Percentiles rank a stretch among this genome's conserved stretches.
phyloP scores from a whole-genome alignment of 371 early-diverging fungal genomes.

The Umbelopsis sp. region DNA sequence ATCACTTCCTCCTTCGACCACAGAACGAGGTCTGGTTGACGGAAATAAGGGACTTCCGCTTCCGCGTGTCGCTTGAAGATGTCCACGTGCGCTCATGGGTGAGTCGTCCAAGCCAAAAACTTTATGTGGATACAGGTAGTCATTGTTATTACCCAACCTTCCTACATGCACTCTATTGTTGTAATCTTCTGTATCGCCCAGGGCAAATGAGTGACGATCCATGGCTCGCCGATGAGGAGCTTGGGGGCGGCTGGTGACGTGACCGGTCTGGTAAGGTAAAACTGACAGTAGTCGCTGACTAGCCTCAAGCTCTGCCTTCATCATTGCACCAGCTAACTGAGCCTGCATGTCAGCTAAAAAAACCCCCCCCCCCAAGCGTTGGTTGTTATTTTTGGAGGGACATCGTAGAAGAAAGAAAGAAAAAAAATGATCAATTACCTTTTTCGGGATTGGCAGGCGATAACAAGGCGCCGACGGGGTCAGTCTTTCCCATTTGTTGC shows the following conservation, averaged over 20 bases:
- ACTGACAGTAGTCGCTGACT: conserved; percentile 59
- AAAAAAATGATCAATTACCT: conserved; percentile 37
- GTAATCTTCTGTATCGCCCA: conserved; percentile 65
- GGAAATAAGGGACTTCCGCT: conserved; percentile 19
- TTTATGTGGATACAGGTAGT: conserved; percentile 15
- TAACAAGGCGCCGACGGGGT: conserved; percentile 61
- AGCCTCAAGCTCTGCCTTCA: conserved; percentile 64
- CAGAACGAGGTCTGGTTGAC: conserved; percentile 37
- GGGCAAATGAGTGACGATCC: conserved; percentile 79
- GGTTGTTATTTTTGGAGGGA: neutral
- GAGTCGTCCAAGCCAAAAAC: conserved; percentile 10
- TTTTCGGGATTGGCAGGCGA: conserved; percentile 66
- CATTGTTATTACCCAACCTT: neutral
- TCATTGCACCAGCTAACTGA: conserved; percentile 63
- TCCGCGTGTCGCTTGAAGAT: conserved; percentile 27
- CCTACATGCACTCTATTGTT: conserved; percentile 18
- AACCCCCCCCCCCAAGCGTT: too few species aligned
- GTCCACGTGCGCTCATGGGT: conserved; percentile 7
- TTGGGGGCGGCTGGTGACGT: conserved; percentile 54
- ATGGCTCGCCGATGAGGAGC: conserved; percentile 41
- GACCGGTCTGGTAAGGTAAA: conserved; percentile 57
- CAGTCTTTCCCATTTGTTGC: conserved; percentile 85
- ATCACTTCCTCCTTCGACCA: conserved; percentile 37
- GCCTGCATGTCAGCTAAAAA: conserved; percentile 54
- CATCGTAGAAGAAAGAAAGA: neutral